Evolutionary conservation across 2,329 filamentous ascomycete species (phyloP), one percentile per base, ranked within the genome.

Genomic region (Nigrograna mackinnonii): DNA sequence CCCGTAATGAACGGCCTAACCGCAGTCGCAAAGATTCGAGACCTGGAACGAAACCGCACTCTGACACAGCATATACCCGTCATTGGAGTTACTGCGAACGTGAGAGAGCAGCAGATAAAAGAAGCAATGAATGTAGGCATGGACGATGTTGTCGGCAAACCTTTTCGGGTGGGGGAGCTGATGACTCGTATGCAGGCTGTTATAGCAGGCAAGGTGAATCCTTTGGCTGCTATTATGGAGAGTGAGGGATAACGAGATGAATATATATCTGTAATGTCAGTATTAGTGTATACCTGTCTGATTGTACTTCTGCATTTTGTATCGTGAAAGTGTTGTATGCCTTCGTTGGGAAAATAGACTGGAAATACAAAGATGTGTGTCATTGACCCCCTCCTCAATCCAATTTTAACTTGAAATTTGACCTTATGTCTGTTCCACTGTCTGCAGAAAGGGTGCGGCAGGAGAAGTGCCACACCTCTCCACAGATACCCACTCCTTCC

Each of bases 121-220:
- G 47, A 31, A 7, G 60, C 64, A 1, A 45, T 65, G 12, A 40
- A 57, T 19, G 62, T 58, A 0, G 66, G 64, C 3, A 68, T 68
- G 64, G 63, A 67, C n/a, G 55, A 65, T 66, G 82, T 91, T 32
- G 86, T 92, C 24, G 85, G 85, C 1, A 92, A 92, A 61, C 88
- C 89, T 3, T 92, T 91, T 61, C 47, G 57, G 2, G 57, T 66
- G 18, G 46, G 46, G 1, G 62, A 64, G 35, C 37, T 66, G 28
- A 43, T 60, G 20, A 41, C 32, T 1, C 52, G 50, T 6, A 62
- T 63, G 34, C 13, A 17, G 16, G 31, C 12, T 13, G 31, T 34
- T 12, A 18, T 34, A 18, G 11, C 12, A 17, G 31, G 31, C 12
- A 18, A 11, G 11, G 31, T 34, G 31, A 17, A 17, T 12, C 11